A percentile compares a stretch with the other conserved stretches of the same genome.
Conservation (phyloP, 805 yeast species). For the Zygotorulaspora florentina region DNA sequence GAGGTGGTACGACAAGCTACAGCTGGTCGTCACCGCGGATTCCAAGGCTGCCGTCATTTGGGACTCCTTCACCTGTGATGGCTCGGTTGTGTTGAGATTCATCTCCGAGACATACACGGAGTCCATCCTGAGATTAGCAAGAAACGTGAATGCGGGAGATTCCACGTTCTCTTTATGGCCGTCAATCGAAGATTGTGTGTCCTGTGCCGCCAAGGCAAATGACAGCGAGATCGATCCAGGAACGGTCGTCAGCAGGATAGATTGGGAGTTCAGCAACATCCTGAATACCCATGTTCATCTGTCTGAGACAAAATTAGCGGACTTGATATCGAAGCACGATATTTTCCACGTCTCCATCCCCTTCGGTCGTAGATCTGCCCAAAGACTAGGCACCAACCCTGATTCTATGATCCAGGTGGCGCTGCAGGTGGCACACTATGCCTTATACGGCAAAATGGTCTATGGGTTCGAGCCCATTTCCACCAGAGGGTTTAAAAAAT, state of each 20-base stretch:
- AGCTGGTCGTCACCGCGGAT: conserved; percentile 75
- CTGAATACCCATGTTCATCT: conserved; percentile 53
- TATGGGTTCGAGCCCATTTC: conserved; percentile 89
- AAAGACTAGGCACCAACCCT: conserved; percentile 75
- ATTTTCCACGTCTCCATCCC: conserved; percentile 72
- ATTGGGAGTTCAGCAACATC: conserved; percentile 38
- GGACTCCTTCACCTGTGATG: conserved; percentile 90
- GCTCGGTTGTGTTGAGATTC: conserved; percentile 83
- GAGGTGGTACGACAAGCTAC: conserved; percentile 91
- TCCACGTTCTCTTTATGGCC: conserved; percentile 39
- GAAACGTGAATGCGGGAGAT: conserved; percentile 61
- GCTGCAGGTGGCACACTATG: conserved; percentile 85
- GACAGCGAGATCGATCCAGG: conserved; percentile 15
- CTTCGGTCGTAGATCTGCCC: conserved; percentile 73
- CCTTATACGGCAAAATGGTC: conserved; percentile 83
- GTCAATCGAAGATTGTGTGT: conserved; percentile 14
- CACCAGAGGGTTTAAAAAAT: conserved; percentile 60
- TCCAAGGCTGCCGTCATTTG: conserved; percentile 88
- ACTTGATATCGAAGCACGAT: conserved; percentile 72
- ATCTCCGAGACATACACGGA: conserved; percentile 89
- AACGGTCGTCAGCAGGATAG: conserved; percentile 26
- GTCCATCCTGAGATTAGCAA: conserved; percentile 78
- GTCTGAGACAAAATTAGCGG: conserved; percentile 85
- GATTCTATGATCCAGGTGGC: conserved; percentile 91
- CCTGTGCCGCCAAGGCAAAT: conserved; percentile 5